Evolutionary conservation across 805 yeast genomes (phyloP).

Genomic region (Candida khao-thaluensis): DNA sequence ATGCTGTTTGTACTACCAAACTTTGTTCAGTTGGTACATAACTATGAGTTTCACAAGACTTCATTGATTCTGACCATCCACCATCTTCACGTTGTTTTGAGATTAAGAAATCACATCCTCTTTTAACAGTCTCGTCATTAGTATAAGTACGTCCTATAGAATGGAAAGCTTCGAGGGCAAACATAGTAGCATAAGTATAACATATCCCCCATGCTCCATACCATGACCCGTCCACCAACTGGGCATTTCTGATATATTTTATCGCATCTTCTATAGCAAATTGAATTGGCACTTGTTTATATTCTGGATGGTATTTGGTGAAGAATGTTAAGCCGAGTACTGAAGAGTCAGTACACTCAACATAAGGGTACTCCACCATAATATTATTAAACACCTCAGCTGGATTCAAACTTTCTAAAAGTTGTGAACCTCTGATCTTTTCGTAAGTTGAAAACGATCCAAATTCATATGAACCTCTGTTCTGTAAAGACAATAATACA

Average conservation of each 20-base stretch:
- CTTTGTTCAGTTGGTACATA: slow-evolving; percentile 68
- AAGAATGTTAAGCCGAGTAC: slow-evolving; percentile 86
- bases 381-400: slow-evolving; percentile 98
- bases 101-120: slow-evolving; percentile 84
- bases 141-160: slow-evolving; percentile 64
- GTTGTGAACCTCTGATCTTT: slow-evolving; percentile 72
- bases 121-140: slow-evolving; percentile 59
- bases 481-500: slow-evolving; percentile 72
- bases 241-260: slow-evolving; percentile 65
- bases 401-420: slow-evolving; percentile 79
- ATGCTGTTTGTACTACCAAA: slow-evolving; percentile 84
- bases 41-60: slow-evolving; percentile 76
- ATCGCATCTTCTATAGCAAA: slow-evolving; percentile 74
- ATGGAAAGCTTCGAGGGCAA: slow-evolving; percentile 88
- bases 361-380: slow-evolving; percentile 98
- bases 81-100: slow-evolving; percentile 81
- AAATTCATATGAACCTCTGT: slow-evolving; percentile 70
- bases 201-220: slow-evolving; percentile 99
- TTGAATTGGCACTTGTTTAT: slow-evolving; percentile 63
- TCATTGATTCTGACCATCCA: slow-evolving; percentile 97
- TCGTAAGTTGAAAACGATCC: slow-evolving; percentile 96
- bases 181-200: slow-evolving; percentile 94
- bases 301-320: slow-evolving; percentile 57
- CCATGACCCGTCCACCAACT: slow-evolving; percentile 87
- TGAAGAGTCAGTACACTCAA: slow-evolving; percentile 95